A percentile compares a stretch with the other conserved stretches of the same genome.
These are phyloP conservation scores for Coniferiporia sulphurascens DNA, from an alignment of 1,284 basidiomycete species.

Conservation along the genomic window DNA sequence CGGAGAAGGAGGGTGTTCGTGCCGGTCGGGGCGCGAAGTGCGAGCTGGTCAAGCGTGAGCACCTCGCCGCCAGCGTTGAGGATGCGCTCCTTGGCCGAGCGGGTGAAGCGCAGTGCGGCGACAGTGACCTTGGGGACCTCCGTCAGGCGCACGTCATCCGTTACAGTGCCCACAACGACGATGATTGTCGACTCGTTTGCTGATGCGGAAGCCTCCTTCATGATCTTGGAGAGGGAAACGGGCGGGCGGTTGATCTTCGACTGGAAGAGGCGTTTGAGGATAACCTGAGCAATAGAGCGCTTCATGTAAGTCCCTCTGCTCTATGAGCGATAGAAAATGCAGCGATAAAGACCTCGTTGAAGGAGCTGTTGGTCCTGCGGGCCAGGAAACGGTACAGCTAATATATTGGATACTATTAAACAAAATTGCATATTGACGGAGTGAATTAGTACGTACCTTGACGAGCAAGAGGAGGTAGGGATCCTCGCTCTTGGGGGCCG, in stretches of 20 bases:
- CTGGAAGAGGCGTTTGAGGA: slow-evolving; percentile 96
- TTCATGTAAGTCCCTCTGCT: slow-evolving; percentile 10
- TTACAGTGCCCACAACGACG: slow-evolving; percentile 89
- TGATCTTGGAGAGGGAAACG: slow-evolving; percentile 87
- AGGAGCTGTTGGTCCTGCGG: slow-evolving; percentile 91
- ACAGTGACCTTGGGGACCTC: slow-evolving; percentile 90
- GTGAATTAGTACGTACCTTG: slow-evolving; percentile 60
- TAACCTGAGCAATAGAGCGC: slow-evolving; percentile 45
- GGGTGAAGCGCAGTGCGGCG: slow-evolving; percentile 94
- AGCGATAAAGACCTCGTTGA: slow-evolving; percentile 79
- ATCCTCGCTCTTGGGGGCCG: slow-evolving; percentile 98
- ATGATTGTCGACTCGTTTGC: slow-evolving; percentile 80
- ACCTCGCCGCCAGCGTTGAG: slow-evolving; percentile 93
- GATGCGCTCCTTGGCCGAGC: slow-evolving; percentile 91
- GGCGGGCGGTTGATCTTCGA: slow-evolving; percentile 98
- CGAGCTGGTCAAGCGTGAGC: slow-evolving; percentile 96
- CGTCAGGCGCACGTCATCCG: slow-evolving; percentile 90
- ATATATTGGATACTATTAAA: slow-evolving; percentile 2
- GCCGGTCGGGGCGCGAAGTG: slow-evolving; percentile 89
- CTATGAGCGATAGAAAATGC: not conserved
- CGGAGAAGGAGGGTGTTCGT: slow-evolving; percentile 92
- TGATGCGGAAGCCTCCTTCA: slow-evolving; percentile 72
- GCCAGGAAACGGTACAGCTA: slow-evolving; percentile 99
- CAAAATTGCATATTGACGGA: not conserved
- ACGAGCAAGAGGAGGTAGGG: slow-evolving; percentile 98